A percentile compares a stretch with the other conserved stretches of the same genome.
phyloP scores from a whole-genome alignment of 306 rosid species.

The Lagenaria siceraria region DNA sequence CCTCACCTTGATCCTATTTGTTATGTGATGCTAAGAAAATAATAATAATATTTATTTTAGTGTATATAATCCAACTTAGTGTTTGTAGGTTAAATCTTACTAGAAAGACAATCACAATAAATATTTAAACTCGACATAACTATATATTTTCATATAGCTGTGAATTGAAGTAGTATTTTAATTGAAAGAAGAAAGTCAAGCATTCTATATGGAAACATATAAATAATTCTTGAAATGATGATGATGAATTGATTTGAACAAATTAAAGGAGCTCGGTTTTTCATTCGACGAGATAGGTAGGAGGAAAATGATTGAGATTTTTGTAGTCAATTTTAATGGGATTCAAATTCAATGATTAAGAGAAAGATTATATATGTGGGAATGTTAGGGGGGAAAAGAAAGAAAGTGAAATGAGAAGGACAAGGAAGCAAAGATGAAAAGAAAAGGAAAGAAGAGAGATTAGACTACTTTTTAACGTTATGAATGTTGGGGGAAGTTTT shows the following conservation, averaged over 20 bases:
- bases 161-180: too few species aligned
- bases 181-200: background rate
- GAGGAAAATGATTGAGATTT: background rate
- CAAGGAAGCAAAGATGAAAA: background rate
- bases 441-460: background rate
- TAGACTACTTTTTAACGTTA: constrained; percentile 26
- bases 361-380: background rate
- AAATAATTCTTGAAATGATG: background rate
- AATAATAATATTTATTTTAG: too few species aligned
- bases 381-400: background rate
- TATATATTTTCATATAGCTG: too few species aligned
- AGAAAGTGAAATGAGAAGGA: background rate
- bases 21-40: too few species aligned
- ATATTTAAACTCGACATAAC: too few species aligned
- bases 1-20: too few species aligned
- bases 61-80: too few species aligned
- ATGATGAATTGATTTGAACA: background rate
- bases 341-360: background rate
- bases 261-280: background rate
- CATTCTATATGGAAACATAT: background rate
- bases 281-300: background rate
- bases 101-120: too few species aligned
- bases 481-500: constrained; percentile 40
- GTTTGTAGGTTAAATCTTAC: too few species aligned
- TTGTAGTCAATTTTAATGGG: background rate